phyloP scores from a whole-genome alignment of 2,329 filamentous ascomycete species.

The Sporothrix dimorphospora region DNA sequence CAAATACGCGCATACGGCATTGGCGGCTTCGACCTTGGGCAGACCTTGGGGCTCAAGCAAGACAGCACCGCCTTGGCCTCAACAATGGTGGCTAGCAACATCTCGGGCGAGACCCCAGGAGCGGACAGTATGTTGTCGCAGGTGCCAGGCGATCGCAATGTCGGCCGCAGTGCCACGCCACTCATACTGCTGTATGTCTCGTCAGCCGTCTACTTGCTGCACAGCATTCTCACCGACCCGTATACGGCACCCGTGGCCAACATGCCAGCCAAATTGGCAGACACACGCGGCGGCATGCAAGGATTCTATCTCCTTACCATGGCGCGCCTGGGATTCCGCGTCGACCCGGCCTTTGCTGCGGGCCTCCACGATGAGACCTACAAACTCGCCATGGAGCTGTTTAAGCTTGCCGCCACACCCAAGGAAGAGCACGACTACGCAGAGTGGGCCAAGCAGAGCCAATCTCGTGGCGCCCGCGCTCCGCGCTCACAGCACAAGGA shows the following conservation, averaged over 20 bases:
- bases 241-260: conserved; percentile 54
- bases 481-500: conserved; percentile 1
- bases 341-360: conserved; percentile 66
- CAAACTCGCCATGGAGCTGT: conserved; percentile 79
- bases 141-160: background rate
- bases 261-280: conserved; percentile 71
- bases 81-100: background rate
- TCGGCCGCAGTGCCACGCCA: conserved; percentile 3
- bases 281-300: conserved; percentile 72
- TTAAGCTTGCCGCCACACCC: conserved; percentile 80
- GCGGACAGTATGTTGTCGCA: background rate
- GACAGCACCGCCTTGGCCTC: background rate
- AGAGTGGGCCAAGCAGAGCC: conserved; percentile 27
- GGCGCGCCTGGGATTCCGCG: conserved; percentile 77
- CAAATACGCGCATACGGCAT: conserved; percentile 31
- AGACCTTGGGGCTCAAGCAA: conserved; percentile 17
- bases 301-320: conserved; percentile 76
- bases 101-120: background rate
- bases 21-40: conserved; percentile 29
- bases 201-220: conserved; percentile 53
- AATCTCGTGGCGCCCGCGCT: background rate
- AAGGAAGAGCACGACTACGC: conserved; percentile 57
- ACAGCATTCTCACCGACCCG: conserved; percentile 56
- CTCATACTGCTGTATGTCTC: conserved; percentile 53
- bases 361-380: conserved; percentile 61